Evolutionary conservation across 768 basidiomycete genomes (phyloP).

Genomic region (Boletus pseudopeckii): DNA sequence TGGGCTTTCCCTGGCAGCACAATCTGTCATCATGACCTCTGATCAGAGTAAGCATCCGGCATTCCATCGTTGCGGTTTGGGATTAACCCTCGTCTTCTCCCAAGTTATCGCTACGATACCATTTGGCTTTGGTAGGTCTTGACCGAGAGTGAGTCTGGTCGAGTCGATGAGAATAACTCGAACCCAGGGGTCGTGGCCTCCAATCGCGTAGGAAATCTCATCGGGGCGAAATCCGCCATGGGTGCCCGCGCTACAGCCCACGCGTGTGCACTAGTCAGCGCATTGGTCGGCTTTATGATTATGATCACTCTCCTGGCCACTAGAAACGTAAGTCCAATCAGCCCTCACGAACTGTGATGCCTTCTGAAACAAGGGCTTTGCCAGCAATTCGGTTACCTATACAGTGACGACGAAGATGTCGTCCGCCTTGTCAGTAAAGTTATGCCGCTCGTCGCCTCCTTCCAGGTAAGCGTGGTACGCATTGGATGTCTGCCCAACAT

Average conservation of each 20-base stretch:
- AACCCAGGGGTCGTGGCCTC: constrained; percentile 61
- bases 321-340: constrained; percentile 46
- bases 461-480: constrained; percentile 36
- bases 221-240: constrained; percentile 52
- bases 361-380: neutral
- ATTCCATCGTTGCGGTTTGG: neutral
- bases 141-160: neutral
- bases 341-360: neutral
- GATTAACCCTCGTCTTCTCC: neutral
- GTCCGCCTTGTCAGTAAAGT: constrained; percentile 47
- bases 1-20: constrained; percentile 63
- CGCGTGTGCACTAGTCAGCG: constrained; percentile 60
- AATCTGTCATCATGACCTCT: constrained; percentile 77
- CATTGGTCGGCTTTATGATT: constrained; percentile 53
- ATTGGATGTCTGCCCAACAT: neutral
- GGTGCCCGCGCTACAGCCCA: constrained; percentile 60
- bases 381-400: constrained; percentile 61
- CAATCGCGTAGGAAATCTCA: constrained; percentile 68
- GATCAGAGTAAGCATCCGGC: constrained; percentile 55
- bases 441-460: constrained; percentile 54
- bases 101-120: constrained; percentile 71
- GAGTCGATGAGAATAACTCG: neutral
- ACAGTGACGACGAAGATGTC: constrained; percentile 59
- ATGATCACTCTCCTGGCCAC: constrained; percentile 56
- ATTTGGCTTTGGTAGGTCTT: constrained; percentile 56